Base-by-base conservation (phyloP, 2,329 filamentous ascomycete genomes). In the Hawksworthiomyces lignivorus region DNA sequence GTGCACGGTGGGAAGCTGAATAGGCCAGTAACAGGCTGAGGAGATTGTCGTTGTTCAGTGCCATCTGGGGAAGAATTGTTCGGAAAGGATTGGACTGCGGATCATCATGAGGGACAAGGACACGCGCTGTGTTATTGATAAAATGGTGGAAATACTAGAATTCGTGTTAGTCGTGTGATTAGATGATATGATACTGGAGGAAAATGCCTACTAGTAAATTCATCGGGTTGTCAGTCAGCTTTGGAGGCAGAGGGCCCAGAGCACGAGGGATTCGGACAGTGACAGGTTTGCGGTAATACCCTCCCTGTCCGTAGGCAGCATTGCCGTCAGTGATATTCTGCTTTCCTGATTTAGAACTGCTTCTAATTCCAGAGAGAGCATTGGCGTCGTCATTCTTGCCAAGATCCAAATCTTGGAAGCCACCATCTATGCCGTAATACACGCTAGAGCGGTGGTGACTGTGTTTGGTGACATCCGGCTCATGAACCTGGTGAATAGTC, bases 1-100 rank as follows among this genome's bases (percentile, higher is more conserved):
- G 77, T 9, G 87, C 84, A 43, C 86, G 77, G 57, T 94, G 87
- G 21, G 81, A 86, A n/a, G 87, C 87, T 39, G 84, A 87, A 59
- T 88, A 94, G 17, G 87, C 82, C 19, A 94, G 70, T 36, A 92
- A 67, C 24, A 94, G 67, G 50, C 85, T 84, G 39, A 94, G 69
- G 1, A 94, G 72, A 53, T 87, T 82, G 39, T 77, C 72, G 50
- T 84, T 79, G 45, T 69, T 69, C 19, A 85, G 67, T 18, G 82
- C 82, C 77, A 87, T 79, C 59, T 67, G 62, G 1, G 71, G 70
- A 6, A 73, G 55, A 31, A 70, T 65, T 30, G 60, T 70, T 24
- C 65, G 64, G 52, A 74, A 72, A 2, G 70, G 71, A 48, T 76
- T 75, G n/a, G 70, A 69, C 30, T 67, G 62, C 22, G 62, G 61